Evolutionary conservation across 129 eudicot species (phyloP), one percentile per base, ranked within the genome.

Genomic region (Kitagawia praeruptora): DNA sequence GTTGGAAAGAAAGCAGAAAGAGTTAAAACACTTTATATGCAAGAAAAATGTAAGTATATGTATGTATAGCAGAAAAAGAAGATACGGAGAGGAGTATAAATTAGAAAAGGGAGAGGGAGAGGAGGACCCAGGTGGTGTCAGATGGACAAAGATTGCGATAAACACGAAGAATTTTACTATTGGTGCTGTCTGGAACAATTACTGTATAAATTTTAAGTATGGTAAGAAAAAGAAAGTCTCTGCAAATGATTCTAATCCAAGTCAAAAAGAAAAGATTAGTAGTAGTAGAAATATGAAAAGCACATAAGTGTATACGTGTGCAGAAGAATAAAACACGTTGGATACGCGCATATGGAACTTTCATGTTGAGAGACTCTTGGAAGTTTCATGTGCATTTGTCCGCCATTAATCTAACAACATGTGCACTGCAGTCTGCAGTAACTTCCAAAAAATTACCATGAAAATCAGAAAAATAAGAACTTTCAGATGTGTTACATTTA

Each of bases 61-160:
- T 6, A 18, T 54, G 64, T 54, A 21, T 54, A 58, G 12, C 4
- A 9, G 28, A 19, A 23, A 56, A 23, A 56, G 34, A 3, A 61
- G 67, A 58, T 58, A 23, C 67, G 67, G 5, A 34, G 45, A 42
- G 10, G 64, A 61, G 69, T 61, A 61, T n/a, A 61, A 61, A n/a
- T 8, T 61, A 25, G 69, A 61, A 61, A 61, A 61, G 69, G 28
- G 14, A 3, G 12, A 9, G 2, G 37, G 67, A 0, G 28, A 3
- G 69, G 69, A 61, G 69, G 69, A n/a, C 69, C 69, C 69, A 61
- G 69, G 37, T 61, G 31, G 37, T 12, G 69, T 61, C 69, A 61
- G 69, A 61, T 61, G 69, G 66, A 61, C 69, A 61, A 61, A 61
- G 69, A 61, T 61, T 10, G 69, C 15, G 69, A 61, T 61, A 61